phyloP scores from a whole-genome alignment of 2,329 filamentous ascomycete genomes.

The Neopestalotiopsis clavispora region DNA sequence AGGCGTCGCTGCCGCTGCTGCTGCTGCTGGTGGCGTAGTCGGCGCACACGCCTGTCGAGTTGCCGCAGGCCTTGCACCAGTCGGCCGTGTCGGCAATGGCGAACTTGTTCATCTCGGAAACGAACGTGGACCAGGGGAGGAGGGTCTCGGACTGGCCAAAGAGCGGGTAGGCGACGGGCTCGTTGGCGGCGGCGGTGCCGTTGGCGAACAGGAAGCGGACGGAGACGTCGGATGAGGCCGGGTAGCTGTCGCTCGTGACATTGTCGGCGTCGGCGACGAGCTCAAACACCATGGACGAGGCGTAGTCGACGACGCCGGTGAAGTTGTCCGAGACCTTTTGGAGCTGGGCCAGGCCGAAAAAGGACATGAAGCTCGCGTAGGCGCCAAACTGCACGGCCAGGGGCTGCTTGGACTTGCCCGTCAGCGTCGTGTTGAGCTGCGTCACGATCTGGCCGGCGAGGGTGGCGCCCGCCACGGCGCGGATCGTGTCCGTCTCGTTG shows the following conservation, averaged over 20 bases:
- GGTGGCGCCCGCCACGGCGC: slow-evolving; percentile 62
- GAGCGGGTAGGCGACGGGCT: slow-evolving; percentile 57
- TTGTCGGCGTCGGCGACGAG: slow-evolving; percentile 52
- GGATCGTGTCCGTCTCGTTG: slow-evolving; percentile 72
- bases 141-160: slow-evolving; percentile 61
- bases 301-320: slow-evolving; percentile 81
- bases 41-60: slow-evolving; percentile 70
- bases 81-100: slow-evolving; percentile 65
- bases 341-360: slow-evolving; percentile 64
- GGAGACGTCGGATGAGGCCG: slow-evolving; percentile 51
- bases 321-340: slow-evolving; percentile 64
- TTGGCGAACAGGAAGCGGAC: slow-evolving; percentile 68
- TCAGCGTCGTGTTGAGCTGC: slow-evolving; percentile 57
- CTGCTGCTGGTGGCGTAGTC: slow-evolving; percentile 30
- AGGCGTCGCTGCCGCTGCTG: slow-evolving; percentile 25
- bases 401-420: slow-evolving; percentile 39
- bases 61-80: slow-evolving; percentile 81
- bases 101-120: slow-evolving; percentile 65
- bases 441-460: slow-evolving; percentile 60
- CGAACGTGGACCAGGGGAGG: slow-evolving; percentile 74
- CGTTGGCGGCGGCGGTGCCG: slow-evolving; percentile 58
- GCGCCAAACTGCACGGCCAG: slow-evolving; percentile 64
- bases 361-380: slow-evolving; percentile 66
- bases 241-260: slow-evolving; percentile 55
- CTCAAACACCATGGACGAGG: slow-evolving; percentile 82